A percentile compares a stretch with the other conserved stretches of the same genome.
phyloP scores from a whole-genome alignment of 1,284 basidiomycete species.

The Fomitopsis pinicola region DNA sequence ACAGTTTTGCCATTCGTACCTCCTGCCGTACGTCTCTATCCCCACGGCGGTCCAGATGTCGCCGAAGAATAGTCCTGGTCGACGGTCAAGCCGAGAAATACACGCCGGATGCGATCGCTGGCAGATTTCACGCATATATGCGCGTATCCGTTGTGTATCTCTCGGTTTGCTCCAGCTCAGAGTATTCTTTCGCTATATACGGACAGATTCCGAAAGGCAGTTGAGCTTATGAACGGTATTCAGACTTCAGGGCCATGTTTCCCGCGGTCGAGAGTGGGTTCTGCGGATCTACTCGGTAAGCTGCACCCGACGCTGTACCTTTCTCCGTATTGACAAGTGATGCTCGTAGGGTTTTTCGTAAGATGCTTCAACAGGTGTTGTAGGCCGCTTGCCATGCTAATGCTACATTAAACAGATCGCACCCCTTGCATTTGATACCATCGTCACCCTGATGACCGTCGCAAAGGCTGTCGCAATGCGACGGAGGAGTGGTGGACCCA shows the following conservation, averaged over 20 bases:
- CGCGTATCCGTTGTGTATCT: not conserved
- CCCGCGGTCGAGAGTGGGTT: constrained; percentile 72
- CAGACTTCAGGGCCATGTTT: constrained; percentile 66
- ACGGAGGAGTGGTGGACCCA: constrained; percentile 66
- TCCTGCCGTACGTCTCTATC: not conserved
- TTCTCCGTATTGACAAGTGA: constrained; percentile 5
- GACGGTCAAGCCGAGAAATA: not conserved
- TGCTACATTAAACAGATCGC: constrained; percentile 47
- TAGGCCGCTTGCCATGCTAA: not conserved
- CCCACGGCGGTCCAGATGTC: not conserved
- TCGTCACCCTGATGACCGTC: constrained; percentile 74
- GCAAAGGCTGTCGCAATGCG: constrained; percentile 71
- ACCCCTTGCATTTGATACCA: constrained; percentile 71
- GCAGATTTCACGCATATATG: not conserved
- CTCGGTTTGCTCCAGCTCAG: not conserved
- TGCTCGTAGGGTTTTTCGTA: constrained; percentile 64
- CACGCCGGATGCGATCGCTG: not conserved
- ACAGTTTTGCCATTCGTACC: constrained; percentile 61
- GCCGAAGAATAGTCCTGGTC: not conserved
- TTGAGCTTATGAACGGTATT: not conserved
- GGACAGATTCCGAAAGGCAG: not conserved
- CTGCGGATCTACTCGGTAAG: constrained; percentile 69
- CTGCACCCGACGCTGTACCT: not conserved
- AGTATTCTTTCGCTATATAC: not conserved
- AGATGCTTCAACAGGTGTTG: not conserved